phyloP scores from a whole-genome alignment of 495 filamentous ascomycete species.

The Xylaria cubensis region DNA sequence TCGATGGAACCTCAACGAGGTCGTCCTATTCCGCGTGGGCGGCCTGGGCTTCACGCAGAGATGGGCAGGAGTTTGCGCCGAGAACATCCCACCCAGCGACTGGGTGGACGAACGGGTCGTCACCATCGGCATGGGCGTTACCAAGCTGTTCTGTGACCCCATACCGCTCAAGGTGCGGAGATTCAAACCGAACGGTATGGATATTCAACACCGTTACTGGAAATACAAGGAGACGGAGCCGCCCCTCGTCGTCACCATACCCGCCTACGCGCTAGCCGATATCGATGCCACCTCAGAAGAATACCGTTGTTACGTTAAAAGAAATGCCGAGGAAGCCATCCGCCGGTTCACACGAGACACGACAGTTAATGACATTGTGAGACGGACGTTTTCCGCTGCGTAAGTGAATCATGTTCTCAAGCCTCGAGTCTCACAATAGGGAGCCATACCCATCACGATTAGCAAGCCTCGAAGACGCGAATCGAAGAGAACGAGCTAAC shows the following conservation, averaged over 20 bases:
- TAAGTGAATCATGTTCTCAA: slow-evolving; percentile 15
- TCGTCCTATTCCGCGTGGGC: slow-evolving; percentile 46
- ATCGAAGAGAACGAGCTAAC: slow-evolving; percentile 7
- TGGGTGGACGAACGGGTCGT: slow-evolving; percentile 31
- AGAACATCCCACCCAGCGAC: slow-evolving; percentile 43
- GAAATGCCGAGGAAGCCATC: slow-evolving; percentile 35
- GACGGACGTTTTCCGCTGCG: slow-evolving; percentile 29
- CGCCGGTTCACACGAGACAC: slow-evolving; percentile 24
- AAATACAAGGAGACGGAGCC: slow-evolving; percentile 31
- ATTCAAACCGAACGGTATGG: slow-evolving; percentile 41
- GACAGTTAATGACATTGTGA: slow-evolving; percentile 28
- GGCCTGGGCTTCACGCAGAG: slow-evolving; percentile 48
- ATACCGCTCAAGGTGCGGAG: slow-evolving; percentile 42
- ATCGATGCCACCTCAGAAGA: slow-evolving; percentile 40
- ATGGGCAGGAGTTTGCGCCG: slow-evolving; percentile 46
- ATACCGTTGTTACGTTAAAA: slow-evolving; percentile 43
- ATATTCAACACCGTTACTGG: slow-evolving; percentile 42
- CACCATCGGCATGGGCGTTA: slow-evolving; percentile 44
- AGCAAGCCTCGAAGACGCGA: neutral
- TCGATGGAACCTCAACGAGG: slow-evolving; percentile 47
- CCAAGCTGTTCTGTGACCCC: slow-evolving; percentile 35
- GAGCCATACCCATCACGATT: neutral
- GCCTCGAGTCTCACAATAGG: neutral
- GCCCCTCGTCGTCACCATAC: slow-evolving; percentile 31
- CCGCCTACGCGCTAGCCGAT: slow-evolving; percentile 46